These are phyloP conservation scores for Bisporella sp. DNA, from an alignment of 2,329 filamentous ascomycete genomes.

Conservation along the genomic window DNA sequence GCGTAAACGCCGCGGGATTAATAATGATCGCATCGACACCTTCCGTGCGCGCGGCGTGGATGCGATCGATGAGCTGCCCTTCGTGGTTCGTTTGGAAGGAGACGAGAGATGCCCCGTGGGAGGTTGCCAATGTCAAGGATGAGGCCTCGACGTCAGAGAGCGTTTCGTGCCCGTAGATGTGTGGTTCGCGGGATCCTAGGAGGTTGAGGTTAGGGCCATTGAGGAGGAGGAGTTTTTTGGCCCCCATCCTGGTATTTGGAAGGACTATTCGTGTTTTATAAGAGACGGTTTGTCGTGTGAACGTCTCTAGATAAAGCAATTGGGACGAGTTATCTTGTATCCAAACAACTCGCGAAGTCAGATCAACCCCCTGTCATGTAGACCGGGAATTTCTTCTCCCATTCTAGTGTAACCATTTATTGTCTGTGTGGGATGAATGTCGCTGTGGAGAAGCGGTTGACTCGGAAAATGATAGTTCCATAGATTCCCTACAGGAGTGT, in stretches of 20 bases:
- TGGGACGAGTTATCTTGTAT: too few relatives aligned
- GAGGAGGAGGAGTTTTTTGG: slow-evolving; percentile 57
- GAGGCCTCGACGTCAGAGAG: slow-evolving; percentile 48
- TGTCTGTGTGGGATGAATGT: too few relatives aligned
- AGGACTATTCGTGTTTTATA: neutral
- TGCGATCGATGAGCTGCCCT: slow-evolving; percentile 35
- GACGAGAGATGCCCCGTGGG: slow-evolving; percentile 35
- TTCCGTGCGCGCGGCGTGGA: slow-evolving; percentile 55
- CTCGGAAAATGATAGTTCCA: neutral
- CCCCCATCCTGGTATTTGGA: slow-evolving; percentile 23
- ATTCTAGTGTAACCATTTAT: too few relatives aligned
- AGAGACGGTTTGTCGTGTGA: neutral
- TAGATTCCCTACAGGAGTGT: neutral
- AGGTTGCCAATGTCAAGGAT: slow-evolving; percentile 14
- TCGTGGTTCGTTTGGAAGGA: slow-evolving; percentile 74
- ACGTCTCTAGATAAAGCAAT: neutral
- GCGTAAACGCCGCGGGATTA: slow-evolving; percentile 69
- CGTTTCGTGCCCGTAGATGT: slow-evolving; percentile 65
- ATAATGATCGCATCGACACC: slow-evolving; percentile 62
- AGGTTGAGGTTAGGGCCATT: slow-evolving; percentile 83
- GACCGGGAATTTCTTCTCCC: neutral
- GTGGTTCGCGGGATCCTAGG: slow-evolving; percentile 66
- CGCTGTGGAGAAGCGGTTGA: neutral
- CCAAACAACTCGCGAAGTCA: neutral
- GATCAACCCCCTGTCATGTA: neutral